phyloP scores from a whole-genome alignment of 2,329 filamentous ascomycete species.

The Pseudocercospora crystallina region DNA sequence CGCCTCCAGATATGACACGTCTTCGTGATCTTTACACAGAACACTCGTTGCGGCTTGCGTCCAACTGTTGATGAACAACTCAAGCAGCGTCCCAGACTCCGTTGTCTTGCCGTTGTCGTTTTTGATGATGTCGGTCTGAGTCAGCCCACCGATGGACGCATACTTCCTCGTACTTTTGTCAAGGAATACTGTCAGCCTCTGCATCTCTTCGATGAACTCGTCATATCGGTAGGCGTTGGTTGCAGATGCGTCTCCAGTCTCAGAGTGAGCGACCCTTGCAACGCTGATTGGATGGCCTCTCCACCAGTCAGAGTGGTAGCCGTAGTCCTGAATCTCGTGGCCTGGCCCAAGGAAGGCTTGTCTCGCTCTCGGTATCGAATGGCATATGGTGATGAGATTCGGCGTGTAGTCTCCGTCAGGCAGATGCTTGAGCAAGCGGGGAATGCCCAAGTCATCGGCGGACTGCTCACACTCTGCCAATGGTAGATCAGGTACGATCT shows the following conservation, averaged over 20 bases:
- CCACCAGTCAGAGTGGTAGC: slow-evolving; percentile 62
- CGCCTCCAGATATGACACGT: background rate
- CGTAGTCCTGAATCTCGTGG: slow-evolving; percentile 51
- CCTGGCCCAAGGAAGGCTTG: slow-evolving; percentile 56
- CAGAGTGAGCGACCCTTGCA: slow-evolving; percentile 51
- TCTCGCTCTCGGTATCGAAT: slow-evolving; percentile 59
- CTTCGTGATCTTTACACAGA: slow-evolving; percentile 6
- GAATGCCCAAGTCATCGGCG: slow-evolving; percentile 49
- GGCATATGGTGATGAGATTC: slow-evolving; percentile 61
- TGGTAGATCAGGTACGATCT: slow-evolving; percentile 56
- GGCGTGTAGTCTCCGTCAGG: slow-evolving; percentile 55
- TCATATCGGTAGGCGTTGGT: slow-evolving; percentile 39
- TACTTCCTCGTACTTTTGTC: slow-evolving; percentile 59
- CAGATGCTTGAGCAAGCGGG: slow-evolving; percentile 59
- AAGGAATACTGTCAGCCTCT: slow-evolving; percentile 62
- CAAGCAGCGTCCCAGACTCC: slow-evolving; percentile 16
- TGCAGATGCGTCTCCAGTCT: slow-evolving; percentile 26
- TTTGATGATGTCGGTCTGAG: slow-evolving; percentile 26
- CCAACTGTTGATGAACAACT: slow-evolving; percentile 28
- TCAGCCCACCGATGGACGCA: slow-evolving; percentile 55
- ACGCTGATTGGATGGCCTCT: slow-evolving; percentile 54
- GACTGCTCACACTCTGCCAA: slow-evolving; percentile 39
- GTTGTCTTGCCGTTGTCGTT: slow-evolving; percentile 5
- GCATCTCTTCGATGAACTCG: slow-evolving; percentile 56
- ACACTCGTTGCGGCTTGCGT: slow-evolving; percentile 18